phyloP scores from a whole-genome alignment of 2,329 filamentous ascomycete species.

The Keithomyces neogunnii region DNA sequence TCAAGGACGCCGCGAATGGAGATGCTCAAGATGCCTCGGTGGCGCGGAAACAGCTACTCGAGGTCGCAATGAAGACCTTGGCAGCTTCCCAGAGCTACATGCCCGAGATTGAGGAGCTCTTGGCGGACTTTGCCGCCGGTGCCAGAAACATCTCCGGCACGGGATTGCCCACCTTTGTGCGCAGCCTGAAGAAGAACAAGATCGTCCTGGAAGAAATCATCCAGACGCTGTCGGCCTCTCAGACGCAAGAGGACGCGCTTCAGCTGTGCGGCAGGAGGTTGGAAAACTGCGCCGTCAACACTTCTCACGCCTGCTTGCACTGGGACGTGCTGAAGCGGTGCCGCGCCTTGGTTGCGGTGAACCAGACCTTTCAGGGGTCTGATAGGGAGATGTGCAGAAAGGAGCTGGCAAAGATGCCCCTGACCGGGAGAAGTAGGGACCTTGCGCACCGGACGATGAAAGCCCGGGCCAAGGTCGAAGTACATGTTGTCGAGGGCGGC shows the following conservation, averaged over 20 bases:
- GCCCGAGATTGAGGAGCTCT: constrained; percentile 13
- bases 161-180: constrained; percentile 12
- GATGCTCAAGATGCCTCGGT: background rate
- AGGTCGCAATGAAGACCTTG: constrained; percentile 6
- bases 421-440: constrained; percentile 17
- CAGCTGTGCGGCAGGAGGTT: constrained; percentile 12
- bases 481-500: constrained; percentile 27
- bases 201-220: constrained; percentile 8
- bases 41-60: constrained; percentile 5
- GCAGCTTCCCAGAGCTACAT: constrained; percentile 6
- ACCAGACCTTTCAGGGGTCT: constrained; percentile 25
- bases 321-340: constrained; percentile 26
- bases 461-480: constrained; percentile 24
- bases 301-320: constrained; percentile 14
- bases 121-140: constrained; percentile 6
- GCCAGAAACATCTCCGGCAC: constrained; percentile 9
- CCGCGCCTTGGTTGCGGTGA: constrained; percentile 20
- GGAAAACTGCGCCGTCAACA: constrained; percentile 15
- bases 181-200: constrained; percentile 12
- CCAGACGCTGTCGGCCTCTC: constrained; percentile 6
- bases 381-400: constrained; percentile 16
- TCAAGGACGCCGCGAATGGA: background rate
- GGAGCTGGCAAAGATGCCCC: constrained; percentile 14
- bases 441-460: constrained; percentile 22
- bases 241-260: constrained; percentile 7